Evolutionary conservation across 495 filamentous ascomycete genomes (phyloP).

Genomic region (Neurospora sp.): DNA sequence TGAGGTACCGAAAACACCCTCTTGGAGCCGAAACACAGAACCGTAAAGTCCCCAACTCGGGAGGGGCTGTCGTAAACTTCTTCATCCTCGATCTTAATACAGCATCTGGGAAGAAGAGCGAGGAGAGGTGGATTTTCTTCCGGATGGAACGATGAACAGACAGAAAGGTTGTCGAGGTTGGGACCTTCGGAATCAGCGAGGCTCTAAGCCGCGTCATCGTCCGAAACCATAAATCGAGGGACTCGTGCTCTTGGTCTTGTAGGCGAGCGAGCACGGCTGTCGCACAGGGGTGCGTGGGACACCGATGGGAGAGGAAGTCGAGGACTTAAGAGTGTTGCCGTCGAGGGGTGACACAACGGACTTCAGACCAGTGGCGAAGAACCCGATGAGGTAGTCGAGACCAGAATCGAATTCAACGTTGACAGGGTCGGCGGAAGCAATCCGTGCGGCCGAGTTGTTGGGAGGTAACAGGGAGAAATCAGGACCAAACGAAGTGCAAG

Average conservation of each 20-base stretch:
- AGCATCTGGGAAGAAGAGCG: too few species aligned
- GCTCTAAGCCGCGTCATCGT: neutral
- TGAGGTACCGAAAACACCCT: too few species aligned
- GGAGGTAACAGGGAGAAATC: neutral
- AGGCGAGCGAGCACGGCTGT: neutral
- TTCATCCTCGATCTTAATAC: too few species aligned
- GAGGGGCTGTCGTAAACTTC: too few species aligned
- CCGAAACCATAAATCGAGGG: neutral
- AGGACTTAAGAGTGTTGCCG: neutral
- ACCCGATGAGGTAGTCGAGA: neutral
- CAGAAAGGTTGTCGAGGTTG: neutral
- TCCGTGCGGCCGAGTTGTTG: neutral
- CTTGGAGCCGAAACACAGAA: too few species aligned
- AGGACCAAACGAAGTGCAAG: slow-evolving; percentile 23
- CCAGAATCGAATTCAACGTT: neutral
- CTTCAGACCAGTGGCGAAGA: neutral
- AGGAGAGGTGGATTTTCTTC: too few species aligned
- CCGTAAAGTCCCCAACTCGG: too few species aligned
- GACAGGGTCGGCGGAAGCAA: neutral
- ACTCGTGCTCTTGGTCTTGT: neutral
- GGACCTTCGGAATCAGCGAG: neutral
- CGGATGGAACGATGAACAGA: neutral
- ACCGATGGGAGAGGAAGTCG: neutral
- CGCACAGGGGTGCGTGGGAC: neutral
- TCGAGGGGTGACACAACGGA: neutral